Base-by-base conservation (phyloP, 73 alveolate genomes). In the Symbiodinium pilosum region DNA sequence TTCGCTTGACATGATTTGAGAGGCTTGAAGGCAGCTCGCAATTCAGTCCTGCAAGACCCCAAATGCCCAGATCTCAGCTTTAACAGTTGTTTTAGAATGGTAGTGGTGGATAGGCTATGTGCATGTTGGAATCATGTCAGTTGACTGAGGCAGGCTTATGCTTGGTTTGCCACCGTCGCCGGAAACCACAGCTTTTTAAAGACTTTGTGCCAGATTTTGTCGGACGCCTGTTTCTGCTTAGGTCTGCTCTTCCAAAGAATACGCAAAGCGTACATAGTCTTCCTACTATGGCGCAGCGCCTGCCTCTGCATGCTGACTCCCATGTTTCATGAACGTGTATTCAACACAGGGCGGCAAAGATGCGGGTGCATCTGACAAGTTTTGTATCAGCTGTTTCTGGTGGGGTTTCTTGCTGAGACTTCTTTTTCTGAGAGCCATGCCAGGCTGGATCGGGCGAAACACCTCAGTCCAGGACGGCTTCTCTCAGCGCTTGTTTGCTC, bases 1-100 rank as follows among this genome's bases (percentile, higher is more conserved):
- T n/a, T n/a, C n/a, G n/a, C n/a, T n/a, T n/a, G n/a, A 14, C 59
- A 9, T 47, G 6, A 14, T 47, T 2, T 2, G 38, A 6, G 38
- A 64, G 81, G 81, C 30, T 28, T n/a, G 81, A 64, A 64, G 30
- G 81, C 81, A 24, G 81, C 81, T 64, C 81, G 81, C 81, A 64
- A 64, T 20, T 64, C 81, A 64, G 81, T 64, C 3, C 30, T 64
- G 81, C 81, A 64, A 64, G 81, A 64, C 41, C 41, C 81, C 39
- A 64, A 64, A 64, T 64, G 81, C 14, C 0, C 39, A 18, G 81
- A 28, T 26, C 81, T 64, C 21, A 64, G 81, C 24, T 26, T 28
- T 14, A 14, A 47, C 21, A 47, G n/a, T n/a, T n/a, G n/a, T n/a
- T n/a, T n/a, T n/a, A n/a, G n/a, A n/a, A n/a, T n/a, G n/a, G n/a